Evolutionary conservation across 805 yeast species (phyloP), one percentile per base, ranked within the genome.

Genomic region (Candida awuae): DNA sequence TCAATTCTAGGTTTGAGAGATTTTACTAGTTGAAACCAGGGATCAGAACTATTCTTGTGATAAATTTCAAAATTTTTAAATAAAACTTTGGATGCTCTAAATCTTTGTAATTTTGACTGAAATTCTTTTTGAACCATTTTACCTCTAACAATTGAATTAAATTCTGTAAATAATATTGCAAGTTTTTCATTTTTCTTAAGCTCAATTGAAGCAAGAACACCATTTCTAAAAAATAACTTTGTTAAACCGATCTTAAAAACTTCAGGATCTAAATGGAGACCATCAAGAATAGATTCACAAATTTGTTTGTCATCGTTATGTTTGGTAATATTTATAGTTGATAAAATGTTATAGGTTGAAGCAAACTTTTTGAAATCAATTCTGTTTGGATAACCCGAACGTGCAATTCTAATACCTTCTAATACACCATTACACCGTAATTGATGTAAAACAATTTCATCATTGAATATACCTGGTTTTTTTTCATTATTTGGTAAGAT

Each of bases 331-430:
- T 53, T 54, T 10, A 33, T 43, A 6, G 63, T 52, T 1, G 64
- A 60, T 19, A 92, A 63, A n/a, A 88, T 73, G 22, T 73, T 73
- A 56, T 92, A 92, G 38, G 95, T 70, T 28, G 66, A 69, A 37
- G 72, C 75, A 62, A 92, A 92, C 34, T 85, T 90, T 32, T 78
- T 74, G 59, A 88, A 90, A 21, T 79, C 75, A 55, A 90, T 76
- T 48, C 96, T 74, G 59, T 92, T 92, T 5, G 99, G 99, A 59
- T 82, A 92, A 2, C 99, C 99, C 8, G 95, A 86, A 47, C 99
- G 73, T 0, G 97, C 95, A 43, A 92, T 92, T 59, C 98, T 73
- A 22, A 92, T 92, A 45, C 99, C 99, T 67, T 92, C 99, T 37
- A 92, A 64, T 13, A 92, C 99, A 72, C 99, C 99, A 55, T 92